phyloP scores from a whole-genome alignment of 1,139 yeast genomes.

The Citeromyces hawaiiensis region DNA sequence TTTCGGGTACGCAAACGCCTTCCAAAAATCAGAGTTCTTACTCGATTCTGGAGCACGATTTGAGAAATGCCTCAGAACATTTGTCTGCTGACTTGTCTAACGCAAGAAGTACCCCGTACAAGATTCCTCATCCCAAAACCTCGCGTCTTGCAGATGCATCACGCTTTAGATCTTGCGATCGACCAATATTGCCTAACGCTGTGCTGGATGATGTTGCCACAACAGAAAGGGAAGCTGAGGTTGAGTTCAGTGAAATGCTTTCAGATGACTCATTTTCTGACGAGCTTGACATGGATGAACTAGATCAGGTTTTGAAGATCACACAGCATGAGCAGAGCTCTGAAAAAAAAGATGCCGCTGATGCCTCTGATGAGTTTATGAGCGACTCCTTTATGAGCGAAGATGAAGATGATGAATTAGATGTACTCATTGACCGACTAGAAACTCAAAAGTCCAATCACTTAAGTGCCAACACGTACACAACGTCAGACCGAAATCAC shows the following conservation, averaged over 20 bases:
- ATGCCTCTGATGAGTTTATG: conserved; percentile 7
- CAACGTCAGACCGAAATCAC: conserved; percentile 5
- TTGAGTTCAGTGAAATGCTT: neutral
- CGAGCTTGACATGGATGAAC: conserved; percentile 15
- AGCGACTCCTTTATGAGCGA: neutral
- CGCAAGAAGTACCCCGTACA: neutral
- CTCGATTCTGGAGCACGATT: neutral
- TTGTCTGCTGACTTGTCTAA: neutral
- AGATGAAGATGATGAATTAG: conserved; percentile 11
- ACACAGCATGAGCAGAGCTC: conserved; percentile 1
- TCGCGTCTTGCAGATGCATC: neutral
- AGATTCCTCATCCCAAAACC: neutral
- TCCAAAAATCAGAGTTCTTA: neutral
- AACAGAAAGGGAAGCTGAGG: neutral
- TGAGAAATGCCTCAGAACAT: neutral
- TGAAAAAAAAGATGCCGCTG: conserved; percentile 12
- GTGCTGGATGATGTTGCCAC: neutral
- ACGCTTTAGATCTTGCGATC: neutral
- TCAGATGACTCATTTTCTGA: conserved; percentile 6
- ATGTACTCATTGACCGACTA: conserved; percentile 6
- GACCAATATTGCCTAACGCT: neutral
- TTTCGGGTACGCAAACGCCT: neutral
- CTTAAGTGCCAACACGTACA: conserved; percentile 11
- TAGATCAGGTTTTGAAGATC: conserved; percentile 8
- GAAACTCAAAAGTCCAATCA: conserved; percentile 4